Percentiles rank a stretch among this genome's conserved stretches.
Conservation (phyloP, 2,329 filamentous ascomycete species). For the Microsporum canis region DNA sequence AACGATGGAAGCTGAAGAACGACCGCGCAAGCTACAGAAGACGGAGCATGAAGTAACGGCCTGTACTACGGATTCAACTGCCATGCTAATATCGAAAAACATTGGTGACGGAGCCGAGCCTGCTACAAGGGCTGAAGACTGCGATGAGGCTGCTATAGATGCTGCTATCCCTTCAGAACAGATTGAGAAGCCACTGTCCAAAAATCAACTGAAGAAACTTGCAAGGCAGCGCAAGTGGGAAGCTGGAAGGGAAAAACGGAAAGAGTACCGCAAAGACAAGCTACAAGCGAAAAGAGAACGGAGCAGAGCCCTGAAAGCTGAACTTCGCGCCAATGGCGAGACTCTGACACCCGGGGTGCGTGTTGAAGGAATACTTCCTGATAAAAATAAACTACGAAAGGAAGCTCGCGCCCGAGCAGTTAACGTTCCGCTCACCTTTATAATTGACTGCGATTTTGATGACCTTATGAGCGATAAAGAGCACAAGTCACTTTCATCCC, state of each 20-base stretch:
- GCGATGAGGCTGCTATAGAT: neutral
- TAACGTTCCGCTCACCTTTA: conserved; percentile 63
- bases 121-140: neutral
- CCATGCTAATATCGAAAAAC: conserved; percentile 1
- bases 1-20: conserved; percentile 41
- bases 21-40: conserved; percentile 47
- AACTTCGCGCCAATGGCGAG: conserved; percentile 21
- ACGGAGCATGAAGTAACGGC: conserved; percentile 28
- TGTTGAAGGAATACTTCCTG: conserved; percentile 11
- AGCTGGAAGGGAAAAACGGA: conserved; percentile 50
- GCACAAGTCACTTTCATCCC: conserved; percentile 65
- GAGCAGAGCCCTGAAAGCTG: conserved; percentile 31
- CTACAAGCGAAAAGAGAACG: conserved; percentile 42
- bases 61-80: conserved; percentile 9
- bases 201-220: conserved; percentile 74
- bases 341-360: conserved; percentile 15
- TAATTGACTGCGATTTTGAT: conserved; percentile 90
- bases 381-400: conserved; percentile 13
- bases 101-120: neutral
- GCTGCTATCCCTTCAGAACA: neutral
- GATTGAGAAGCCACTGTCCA: conserved; percentile 48
- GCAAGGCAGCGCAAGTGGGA: conserved; percentile 65
- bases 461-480: conserved; percentile 80
- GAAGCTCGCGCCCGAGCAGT: conserved; percentile 28
- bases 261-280: conserved; percentile 48